Evolutionary conservation across 495 filamentous ascomycete species (phyloP), one percentile per base, ranked within the genome.

Genomic region (Aspergillus bertholletiae): DNA sequence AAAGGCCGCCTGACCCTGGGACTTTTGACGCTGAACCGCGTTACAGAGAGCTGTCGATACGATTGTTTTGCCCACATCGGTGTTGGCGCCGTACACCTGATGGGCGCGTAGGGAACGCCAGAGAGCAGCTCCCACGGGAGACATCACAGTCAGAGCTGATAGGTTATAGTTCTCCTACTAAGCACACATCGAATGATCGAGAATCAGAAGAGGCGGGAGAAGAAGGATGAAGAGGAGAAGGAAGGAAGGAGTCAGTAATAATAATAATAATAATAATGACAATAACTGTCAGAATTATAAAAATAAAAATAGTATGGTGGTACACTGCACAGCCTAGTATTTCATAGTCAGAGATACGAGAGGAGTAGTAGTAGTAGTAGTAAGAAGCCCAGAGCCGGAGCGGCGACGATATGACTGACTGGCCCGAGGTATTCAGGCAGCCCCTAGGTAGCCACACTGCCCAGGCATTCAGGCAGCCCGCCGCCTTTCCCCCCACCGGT

Each of bases 61-160:
- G 24, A 92, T 78, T 0, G 88, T 91, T 70, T 92, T 92, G 53
- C 88, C 88, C 30, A 92, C 87, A 55, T 89, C 80, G 4, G 88
- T 92, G 60, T 92, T 91, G 27, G 88, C 87, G 5, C 88, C 88
- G 55, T 88, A 92, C 20, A 92, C 74, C 61, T 91, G 88, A 52
- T 85, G 78, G 12, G 79, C 75, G 49, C 82, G 79, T 41, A 89
- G 72, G 3, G 77, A 78, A 50, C 79, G 84, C 79, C 84, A 88
- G 23, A 90, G 78, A 9, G 68, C 72, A 35, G 73, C 73, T 35
- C 73, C 72, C 34, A 73, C 67, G 5, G 73, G 68, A 51, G 71
- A 49, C 74, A 76, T 76, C 39, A 43, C 39, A 22, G 34, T 37
- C 45, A 28, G 22, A 11, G 17, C 24, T 9, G 13, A 47, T 2